Conservation (phyloP, 257 asterid genomes). For the Solanum gandarillasii region DNA sequence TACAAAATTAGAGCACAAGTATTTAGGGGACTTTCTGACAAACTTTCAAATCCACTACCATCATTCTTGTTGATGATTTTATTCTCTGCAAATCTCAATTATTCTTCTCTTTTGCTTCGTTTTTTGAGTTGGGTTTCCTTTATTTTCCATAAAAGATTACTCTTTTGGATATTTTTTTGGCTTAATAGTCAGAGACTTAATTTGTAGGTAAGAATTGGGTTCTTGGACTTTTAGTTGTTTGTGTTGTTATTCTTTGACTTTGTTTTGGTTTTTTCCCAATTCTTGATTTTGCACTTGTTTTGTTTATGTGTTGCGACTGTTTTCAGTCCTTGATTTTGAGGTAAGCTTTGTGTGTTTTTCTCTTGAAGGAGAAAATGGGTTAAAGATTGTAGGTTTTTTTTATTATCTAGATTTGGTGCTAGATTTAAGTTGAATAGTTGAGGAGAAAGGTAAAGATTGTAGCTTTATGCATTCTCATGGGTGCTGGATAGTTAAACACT, state of each 20-base stretch:
- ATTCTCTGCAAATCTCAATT: conserved; percentile 26
- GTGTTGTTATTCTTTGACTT: conserved; percentile 9
- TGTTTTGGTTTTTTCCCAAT: neutral
- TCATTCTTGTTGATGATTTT: conserved; percentile 11
- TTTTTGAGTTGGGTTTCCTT: conserved; percentile 19
- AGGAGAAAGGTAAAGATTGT: neutral
- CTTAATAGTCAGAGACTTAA: neutral
- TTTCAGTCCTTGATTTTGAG: neutral
- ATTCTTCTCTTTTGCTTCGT: conserved; percentile 16
- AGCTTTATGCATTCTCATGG: neutral
- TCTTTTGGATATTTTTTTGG: neutral
- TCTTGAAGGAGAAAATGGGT: conserved; percentile 10
- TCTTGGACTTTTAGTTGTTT: neutral
- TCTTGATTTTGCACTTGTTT: conserved; percentile 1
- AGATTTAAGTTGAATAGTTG: neutral
- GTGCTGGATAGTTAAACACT: neutral
- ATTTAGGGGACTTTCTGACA: conserved; percentile 23
- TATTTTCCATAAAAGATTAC: conserved; percentile 3
- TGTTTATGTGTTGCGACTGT: neutral
- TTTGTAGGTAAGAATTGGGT: neutral
- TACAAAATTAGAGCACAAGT: neutral
- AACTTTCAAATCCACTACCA: conserved; percentile 26
- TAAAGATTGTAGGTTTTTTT: neutral
- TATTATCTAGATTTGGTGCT: conserved; percentile 21
- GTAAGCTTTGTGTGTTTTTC: neutral